These are phyloP conservation scores for Platanus orientalis DNA, from an alignment of 164 flowering plant species.

Conservation along the genomic window DNA sequence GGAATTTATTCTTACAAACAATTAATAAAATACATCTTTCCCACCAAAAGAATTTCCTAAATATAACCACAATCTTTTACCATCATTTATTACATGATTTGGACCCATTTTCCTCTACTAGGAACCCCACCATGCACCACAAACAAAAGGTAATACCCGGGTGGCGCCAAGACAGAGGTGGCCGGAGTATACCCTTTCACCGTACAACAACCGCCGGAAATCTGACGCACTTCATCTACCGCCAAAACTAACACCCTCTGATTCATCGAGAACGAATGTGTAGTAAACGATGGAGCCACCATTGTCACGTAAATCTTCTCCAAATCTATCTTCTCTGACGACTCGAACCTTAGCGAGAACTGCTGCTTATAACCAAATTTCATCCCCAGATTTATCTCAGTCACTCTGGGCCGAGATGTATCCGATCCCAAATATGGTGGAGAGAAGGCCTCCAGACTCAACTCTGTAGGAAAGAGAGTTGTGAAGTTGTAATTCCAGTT, in stretches of 20 bases:
- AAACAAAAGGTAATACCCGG: slow-evolving; percentile 53
- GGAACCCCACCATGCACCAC: slow-evolving; percentile 53
- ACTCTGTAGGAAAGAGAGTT: slow-evolving; percentile 27
- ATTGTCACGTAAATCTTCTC: slow-evolving; percentile 33
- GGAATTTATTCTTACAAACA: too few species aligned
- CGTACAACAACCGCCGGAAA: slow-evolving; percentile 6
- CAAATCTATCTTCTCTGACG: background rate
- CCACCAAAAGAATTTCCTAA: too few species aligned
- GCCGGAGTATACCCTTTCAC: slow-evolving; percentile 27
- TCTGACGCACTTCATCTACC: background rate
- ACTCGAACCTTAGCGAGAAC: slow-evolving; percentile 12
- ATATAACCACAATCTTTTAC: too few species aligned
- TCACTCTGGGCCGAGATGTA: slow-evolving; percentile 18
- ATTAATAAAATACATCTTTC: too few species aligned
- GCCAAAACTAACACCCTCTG: slow-evolving; percentile 43
- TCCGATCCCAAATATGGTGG: slow-evolving; percentile 31
- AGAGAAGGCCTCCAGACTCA: slow-evolving; percentile 33
- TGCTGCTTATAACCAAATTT: slow-evolving; percentile 18
- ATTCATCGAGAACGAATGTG: slow-evolving; percentile 54
- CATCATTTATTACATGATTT: slow-evolving; percentile 17
- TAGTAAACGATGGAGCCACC: slow-evolving; percentile 60
- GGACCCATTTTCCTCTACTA: slow-evolving; percentile 50
- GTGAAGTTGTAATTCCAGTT: slow-evolving; percentile 26
- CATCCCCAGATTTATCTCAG: background rate
- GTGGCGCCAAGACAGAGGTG: slow-evolving; percentile 38